Base-by-base conservation (phyloP, 768 basidiomycete species). In the Clathrus columnatus region DNA sequence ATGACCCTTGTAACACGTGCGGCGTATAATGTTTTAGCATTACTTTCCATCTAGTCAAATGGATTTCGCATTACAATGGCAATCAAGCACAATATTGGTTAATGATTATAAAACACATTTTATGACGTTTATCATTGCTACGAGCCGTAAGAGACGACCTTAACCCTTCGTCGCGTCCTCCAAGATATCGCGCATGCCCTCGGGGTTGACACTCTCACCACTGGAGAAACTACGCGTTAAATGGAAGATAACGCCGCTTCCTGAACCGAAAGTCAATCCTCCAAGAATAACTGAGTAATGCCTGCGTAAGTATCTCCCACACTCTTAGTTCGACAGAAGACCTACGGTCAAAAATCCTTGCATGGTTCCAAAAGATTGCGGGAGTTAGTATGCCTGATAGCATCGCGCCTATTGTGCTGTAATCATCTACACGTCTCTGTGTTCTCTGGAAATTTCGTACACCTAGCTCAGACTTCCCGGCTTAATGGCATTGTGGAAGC, bases 351-450 rank as follows among this genome's bases (percentile, higher is more conserved):
- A 82, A 68, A 16, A 74, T 65, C 29, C 69, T 73, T 28, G 84
- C 85, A 51, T 77, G 75, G 48, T 78, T 88, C 85, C 86, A 91
- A 49, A 90, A 73, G 26, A 89, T 51, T 2, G 86, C 84, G 2
- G 89, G 84, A 4, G 76, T 78, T 2, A 90, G 64, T 14, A 85
- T 76, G 16, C 78, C 79, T 55, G 75, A 77, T 20, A 91, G 67
- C 47, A 90, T 62, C 18, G 75, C 75, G 23, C 89, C 89, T 46
- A 91, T 85, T 1, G 80, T 87, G 20, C 85, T 76, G 63, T 87
- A 83, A 65, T 91, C 89, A 53, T 88, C 81, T 47, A 76, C 74
- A 59, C 87, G 73, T 51, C 87, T 67, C 20, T 78, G 74, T 42
- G 72, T 70, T 14, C 74, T 77, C 86, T 89, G 50, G 8, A n/a